phyloP scores from a whole-genome alignment of 2,329 filamentous ascomycete species.

The Arthrobotrys iridis region DNA sequence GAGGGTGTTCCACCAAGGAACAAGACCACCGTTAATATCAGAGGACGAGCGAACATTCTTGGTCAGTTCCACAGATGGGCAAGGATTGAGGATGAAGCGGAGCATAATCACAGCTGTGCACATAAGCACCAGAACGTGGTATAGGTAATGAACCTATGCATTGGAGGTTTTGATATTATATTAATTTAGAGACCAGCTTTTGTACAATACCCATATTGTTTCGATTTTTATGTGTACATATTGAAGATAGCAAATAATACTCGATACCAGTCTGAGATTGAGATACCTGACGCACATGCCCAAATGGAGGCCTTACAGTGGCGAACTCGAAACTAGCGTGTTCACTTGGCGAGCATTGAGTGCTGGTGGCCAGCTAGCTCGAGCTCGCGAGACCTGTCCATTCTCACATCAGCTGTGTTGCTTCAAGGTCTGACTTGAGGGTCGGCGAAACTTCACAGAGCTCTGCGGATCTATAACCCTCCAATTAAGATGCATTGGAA shows the following conservation, averaged over 20 bases:
- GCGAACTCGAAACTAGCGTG: not conserved
- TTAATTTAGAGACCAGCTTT: slow-evolving; percentile 21
- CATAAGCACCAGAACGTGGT: slow-evolving; percentile 33
- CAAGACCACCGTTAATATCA: slow-evolving; percentile 39
- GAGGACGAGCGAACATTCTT: slow-evolving; percentile 31
- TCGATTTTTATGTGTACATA: slow-evolving; percentile 28
- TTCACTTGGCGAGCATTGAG: too few relatives aligned
- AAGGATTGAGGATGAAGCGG: slow-evolving; percentile 33
- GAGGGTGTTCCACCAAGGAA: slow-evolving; percentile 63
- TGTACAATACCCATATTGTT: slow-evolving; percentile 39
- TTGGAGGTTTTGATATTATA: not conserved
- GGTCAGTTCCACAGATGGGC: slow-evolving; percentile 48
- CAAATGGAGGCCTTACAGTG: not conserved
- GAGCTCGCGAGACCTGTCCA: not conserved
- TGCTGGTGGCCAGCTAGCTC: too few relatives aligned
- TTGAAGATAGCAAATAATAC: slow-evolving; percentile 7
- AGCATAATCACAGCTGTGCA: slow-evolving; percentile 41
- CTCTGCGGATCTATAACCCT: slow-evolving; percentile 1
- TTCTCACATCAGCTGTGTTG: not conserved
- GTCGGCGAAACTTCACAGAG: not conserved
- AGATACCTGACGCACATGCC: not conserved
- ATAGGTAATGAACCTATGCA: slow-evolving; percentile 13
- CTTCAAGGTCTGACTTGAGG: not conserved
- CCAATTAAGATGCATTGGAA: slow-evolving; percentile 28
- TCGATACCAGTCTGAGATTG: slow-evolving; percentile 19